Percentiles rank a stretch among this genome's conserved stretches.
Conservation (phyloP, 176 grass and related monocot species). For the Aegilops speltoides region DNA sequence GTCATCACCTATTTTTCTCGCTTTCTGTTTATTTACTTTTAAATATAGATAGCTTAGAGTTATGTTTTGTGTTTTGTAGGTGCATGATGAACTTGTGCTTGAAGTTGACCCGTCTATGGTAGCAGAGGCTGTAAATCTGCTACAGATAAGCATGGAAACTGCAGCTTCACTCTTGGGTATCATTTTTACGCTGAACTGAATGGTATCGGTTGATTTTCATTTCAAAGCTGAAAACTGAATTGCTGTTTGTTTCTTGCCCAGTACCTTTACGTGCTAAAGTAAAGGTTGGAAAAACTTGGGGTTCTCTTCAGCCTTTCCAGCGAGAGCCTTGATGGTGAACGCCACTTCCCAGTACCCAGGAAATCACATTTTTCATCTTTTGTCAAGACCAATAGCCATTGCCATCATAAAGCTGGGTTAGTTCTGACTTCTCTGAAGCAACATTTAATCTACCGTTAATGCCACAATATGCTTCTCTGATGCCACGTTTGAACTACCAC, state of each 20-base stretch:
- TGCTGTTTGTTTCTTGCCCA: constrained; percentile 42
- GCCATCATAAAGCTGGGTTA: not conserved
- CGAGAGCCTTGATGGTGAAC: constrained; percentile 38
- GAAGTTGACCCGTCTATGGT: constrained; percentile 65
- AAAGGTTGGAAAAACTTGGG: constrained; percentile 88
- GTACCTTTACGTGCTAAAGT: constrained; percentile 89
- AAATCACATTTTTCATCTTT: not conserved
- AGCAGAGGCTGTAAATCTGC: constrained; percentile 58
- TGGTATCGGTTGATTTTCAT: not conserved
- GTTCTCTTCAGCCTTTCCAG: constrained; percentile 75
- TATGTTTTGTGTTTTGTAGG: constrained; percentile 40
- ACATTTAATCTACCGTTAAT: not conserved
- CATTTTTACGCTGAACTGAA: constrained; percentile 12
- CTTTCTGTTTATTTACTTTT: not conserved
- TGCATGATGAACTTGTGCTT: constrained; percentile 93
- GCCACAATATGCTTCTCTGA: not conserved
- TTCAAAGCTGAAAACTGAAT: constrained; percentile 16
- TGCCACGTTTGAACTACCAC: not conserved
- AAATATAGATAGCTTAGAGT: not conserved
- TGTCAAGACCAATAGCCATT: not conserved
- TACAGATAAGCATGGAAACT: constrained; percentile 80
- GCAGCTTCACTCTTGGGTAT: constrained; percentile 81
- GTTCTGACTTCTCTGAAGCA: not conserved
- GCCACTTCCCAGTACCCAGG: not conserved
- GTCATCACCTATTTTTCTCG: not conserved